Evolutionary conservation across 2,329 filamentous ascomycete genomes (phyloP).

Genomic region (Colletotrichum musae): DNA sequence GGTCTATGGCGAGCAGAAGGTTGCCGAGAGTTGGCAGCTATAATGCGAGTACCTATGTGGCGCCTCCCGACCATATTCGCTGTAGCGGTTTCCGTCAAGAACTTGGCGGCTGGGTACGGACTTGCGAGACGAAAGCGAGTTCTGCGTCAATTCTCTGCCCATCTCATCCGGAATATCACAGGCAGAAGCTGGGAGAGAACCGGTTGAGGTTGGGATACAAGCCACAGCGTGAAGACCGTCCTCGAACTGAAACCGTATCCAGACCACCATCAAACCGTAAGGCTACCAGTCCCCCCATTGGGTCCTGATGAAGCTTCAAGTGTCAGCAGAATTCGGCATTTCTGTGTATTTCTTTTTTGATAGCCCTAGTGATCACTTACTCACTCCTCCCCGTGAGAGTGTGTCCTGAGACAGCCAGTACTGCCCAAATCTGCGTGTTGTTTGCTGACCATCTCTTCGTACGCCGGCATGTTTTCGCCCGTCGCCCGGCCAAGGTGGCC

Average conservation of each 20-base stretch:
- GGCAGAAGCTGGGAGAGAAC: neutral
- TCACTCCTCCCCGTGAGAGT: neutral
- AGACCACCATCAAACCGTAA: slow-evolving; percentile 23
- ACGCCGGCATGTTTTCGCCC: neutral
- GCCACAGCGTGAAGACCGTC: neutral
- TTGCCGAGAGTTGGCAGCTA: neutral
- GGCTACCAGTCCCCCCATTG: slow-evolving; percentile 8
- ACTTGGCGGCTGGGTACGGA: neutral
- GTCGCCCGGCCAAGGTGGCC: neutral
- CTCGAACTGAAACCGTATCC: slow-evolving; percentile 1
- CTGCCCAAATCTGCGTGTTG: neutral
- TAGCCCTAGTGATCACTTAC: neutral
- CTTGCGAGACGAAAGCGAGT: no score
- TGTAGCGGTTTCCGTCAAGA: neutral
- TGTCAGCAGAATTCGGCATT: slow-evolving; percentile 3
- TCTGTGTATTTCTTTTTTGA: no score
- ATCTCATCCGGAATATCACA: no score
- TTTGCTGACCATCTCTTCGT: neutral
- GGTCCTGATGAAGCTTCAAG: neutral
- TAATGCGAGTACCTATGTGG: neutral
- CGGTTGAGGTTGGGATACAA: neutral
- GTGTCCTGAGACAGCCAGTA: no score
- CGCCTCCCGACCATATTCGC: neutral
- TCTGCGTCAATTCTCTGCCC: no score
- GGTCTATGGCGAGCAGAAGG: neutral